Evolutionary conservation across 2,329 filamentous ascomycete genomes (phyloP), one percentile per base, ranked within the genome.

Genomic region (Aspergillus hortae): DNA sequence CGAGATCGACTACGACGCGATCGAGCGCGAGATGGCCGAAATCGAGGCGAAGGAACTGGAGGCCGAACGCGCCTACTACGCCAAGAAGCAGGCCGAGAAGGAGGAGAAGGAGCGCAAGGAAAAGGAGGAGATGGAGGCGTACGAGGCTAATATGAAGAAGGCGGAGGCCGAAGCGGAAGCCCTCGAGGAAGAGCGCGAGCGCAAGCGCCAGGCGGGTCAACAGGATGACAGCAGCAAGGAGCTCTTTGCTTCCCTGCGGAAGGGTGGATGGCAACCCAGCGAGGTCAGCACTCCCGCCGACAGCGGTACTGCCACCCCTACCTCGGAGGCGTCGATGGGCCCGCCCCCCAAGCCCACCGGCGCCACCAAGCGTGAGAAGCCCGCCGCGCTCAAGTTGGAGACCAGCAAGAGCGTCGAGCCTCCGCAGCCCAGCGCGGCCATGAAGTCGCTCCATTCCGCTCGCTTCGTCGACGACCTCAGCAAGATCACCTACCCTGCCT

Each of bases 391-490:
- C 59, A 96, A 96, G 74, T 81, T 97, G 56, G 84, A 91, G 51
- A 95, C 88, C 57, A 90, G 85, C 62, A 95, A 92, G 75, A 79
- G 88, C 35, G 84, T 96, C 21, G 92, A 99, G 76, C 88, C 92
- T 48, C 86, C 90, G 48, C 92, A 96, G 73, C 92, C 92, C 14
- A 97, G 90, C 58, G 90, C 94, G 53, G 92, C 92, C 56, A 87
- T 99, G 69, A 92, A 95, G 72, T 89, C 92, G 7, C 82, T 99
- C 56, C 92, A 94, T 76, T 92, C 91, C 15, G 90, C 94, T 51
- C 88, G 92, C 46, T 92, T 95, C 77, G 79, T 99, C 51, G 84
- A 87, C 46, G 84, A 92, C 56, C 85, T 92, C 58, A 86, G 84
- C 65, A 85, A 89, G 63, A 80, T 90, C 56, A 82, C 87, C 38